A percentile compares a stretch with the other conserved stretches of the same genome.
These are phyloP conservation scores for Leccinum subfulvum DNA, from an alignment of 1,284 basidiomycete genomes.

Conservation along the genomic window DNA sequence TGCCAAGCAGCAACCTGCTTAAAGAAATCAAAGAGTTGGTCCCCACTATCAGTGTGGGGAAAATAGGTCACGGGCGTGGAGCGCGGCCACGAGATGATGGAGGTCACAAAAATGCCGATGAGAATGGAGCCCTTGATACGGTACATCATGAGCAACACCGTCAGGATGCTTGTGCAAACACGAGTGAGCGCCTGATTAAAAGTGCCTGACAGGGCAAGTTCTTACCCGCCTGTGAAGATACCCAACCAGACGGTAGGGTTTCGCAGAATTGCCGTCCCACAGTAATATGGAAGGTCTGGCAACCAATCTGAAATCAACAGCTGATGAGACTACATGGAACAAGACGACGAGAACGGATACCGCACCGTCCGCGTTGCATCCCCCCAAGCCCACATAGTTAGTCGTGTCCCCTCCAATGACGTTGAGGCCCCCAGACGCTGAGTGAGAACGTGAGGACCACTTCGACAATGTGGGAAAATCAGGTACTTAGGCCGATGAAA, in stretches of 20 bases:
- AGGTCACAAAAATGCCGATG: slow-evolving; percentile 82
- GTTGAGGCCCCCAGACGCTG: slow-evolving; percentile 66
- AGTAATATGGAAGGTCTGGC: slow-evolving; percentile 55
- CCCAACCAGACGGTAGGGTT: slow-evolving; percentile 87
- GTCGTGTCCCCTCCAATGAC: slow-evolving; percentile 75
- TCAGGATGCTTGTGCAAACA: slow-evolving; percentile 56
- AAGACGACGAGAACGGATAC: neutral
- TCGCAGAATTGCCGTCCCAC: slow-evolving; percentile 65
- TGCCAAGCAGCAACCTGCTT: slow-evolving; percentile 83
- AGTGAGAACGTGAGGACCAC: slow-evolving; percentile 10
- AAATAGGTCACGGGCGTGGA: slow-evolving; percentile 80
- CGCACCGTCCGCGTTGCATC: slow-evolving; percentile 60
- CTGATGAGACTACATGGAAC: slow-evolving; percentile 3
- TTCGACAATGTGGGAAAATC: neutral
- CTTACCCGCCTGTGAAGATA: slow-evolving; percentile 80
- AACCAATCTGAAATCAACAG: slow-evolving; percentile 32
- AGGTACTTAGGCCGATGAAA: slow-evolving; percentile 59
- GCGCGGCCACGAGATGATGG: slow-evolving; percentile 87
- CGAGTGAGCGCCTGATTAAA: slow-evolving; percentile 16
- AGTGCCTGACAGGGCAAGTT: neutral
- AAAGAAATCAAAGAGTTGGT: slow-evolving; percentile 82
- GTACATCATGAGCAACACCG: slow-evolving; percentile 80
- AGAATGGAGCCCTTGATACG: slow-evolving; percentile 84
- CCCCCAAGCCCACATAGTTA: slow-evolving; percentile 80
- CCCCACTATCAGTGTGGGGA: slow-evolving; percentile 69